Percentiles rank a stretch among this genome's conserved stretches.
Conservation (phyloP, 768 basidiomycete species). For the Candolleomyces eurysporus region DNA sequence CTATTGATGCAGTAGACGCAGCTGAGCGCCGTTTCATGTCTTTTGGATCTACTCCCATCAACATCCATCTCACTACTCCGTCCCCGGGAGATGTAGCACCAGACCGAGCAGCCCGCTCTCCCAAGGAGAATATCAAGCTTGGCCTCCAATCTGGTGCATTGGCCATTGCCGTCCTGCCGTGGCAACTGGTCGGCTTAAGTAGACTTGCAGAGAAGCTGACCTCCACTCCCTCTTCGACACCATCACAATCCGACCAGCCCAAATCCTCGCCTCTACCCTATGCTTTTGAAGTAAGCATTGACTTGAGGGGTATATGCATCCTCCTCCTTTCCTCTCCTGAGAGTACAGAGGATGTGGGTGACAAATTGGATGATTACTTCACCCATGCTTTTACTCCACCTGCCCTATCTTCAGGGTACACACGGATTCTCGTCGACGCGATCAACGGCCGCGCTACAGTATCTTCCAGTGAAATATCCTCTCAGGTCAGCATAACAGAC, state of each 20-base stretch:
- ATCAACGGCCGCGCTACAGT: not conserved
- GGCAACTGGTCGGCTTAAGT: conserved; percentile 53
- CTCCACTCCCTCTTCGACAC: not conserved
- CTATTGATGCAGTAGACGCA: not conserved
- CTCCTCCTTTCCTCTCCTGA: not conserved
- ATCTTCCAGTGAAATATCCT: not conserved
- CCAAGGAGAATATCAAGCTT: conserved; percentile 20
- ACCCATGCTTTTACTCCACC: conserved; percentile 60
- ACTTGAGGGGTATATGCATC: not conserved
- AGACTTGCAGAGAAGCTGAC: conserved; percentile 35
- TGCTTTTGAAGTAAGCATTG: not conserved
- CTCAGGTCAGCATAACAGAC: conserved; percentile 33
- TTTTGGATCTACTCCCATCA: conserved; percentile 61
- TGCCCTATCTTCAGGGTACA: conserved; percentile 43
- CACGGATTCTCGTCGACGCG: conserved; percentile 51
- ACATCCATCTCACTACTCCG: conserved; percentile 53
- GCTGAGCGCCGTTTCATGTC: conserved; percentile 53
- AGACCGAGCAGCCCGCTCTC: not conserved
- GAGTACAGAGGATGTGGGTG: not conserved
- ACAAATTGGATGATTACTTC: conserved; percentile 42
- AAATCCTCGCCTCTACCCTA: not conserved
- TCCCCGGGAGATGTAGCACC: conserved; percentile 19
- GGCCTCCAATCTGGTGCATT: conserved; percentile 43
- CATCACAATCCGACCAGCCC: not conserved
- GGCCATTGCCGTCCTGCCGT: conserved; percentile 54